These are phyloP conservation scores for Pseudocercospora pini-densiflorae DNA, from an alignment of 2,329 filamentous ascomycete species.

Conservation along the genomic window DNA sequence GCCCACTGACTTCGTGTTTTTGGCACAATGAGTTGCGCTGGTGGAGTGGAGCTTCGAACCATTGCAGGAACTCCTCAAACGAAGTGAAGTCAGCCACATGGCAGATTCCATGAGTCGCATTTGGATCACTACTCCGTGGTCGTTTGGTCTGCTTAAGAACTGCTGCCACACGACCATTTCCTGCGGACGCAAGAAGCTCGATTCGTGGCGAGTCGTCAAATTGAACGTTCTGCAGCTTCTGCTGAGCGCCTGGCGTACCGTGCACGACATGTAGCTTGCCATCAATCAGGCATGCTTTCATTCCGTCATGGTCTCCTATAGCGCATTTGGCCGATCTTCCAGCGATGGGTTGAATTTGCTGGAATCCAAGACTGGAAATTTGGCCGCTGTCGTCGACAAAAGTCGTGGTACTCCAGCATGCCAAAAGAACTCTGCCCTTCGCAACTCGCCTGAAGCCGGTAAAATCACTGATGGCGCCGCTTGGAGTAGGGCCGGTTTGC, in stretches of 20 bases:
- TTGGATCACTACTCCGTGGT: too few relatives aligned
- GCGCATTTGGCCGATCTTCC: conserved; percentile 15
- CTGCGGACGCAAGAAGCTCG: conserved; percentile 33
- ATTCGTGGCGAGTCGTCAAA: conserved; percentile 27
- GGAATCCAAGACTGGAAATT: conserved; percentile 24
- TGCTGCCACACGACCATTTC: conserved; percentile 37
- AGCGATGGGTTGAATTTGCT: conserved; percentile 21
- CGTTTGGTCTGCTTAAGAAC: conserved; percentile 29
- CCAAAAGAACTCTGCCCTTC: conserved; percentile 29
- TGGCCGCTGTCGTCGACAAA: conserved; percentile 16
- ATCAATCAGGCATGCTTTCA: conserved; percentile 34
- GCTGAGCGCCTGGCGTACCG: not conserved
- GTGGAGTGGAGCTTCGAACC: conserved; percentile 32
- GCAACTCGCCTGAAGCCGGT: not conserved
- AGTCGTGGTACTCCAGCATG: conserved; percentile 39
- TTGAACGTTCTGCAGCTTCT: not conserved
- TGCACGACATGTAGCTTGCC: conserved; percentile 32
- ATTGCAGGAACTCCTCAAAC: conserved; percentile 32
- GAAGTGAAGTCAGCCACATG: conserved; percentile 34
- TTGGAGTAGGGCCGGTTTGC: not conserved
- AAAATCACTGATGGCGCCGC: not conserved
- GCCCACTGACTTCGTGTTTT: too few relatives aligned
- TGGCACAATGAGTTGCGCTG: too few relatives aligned
- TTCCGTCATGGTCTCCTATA: conserved; percentile 41
- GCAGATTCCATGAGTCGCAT: too few relatives aligned